Evolutionary conservation across 2,329 filamentous ascomycete genomes (phyloP).

Genomic region (Aspergillus luchuensis): DNA sequence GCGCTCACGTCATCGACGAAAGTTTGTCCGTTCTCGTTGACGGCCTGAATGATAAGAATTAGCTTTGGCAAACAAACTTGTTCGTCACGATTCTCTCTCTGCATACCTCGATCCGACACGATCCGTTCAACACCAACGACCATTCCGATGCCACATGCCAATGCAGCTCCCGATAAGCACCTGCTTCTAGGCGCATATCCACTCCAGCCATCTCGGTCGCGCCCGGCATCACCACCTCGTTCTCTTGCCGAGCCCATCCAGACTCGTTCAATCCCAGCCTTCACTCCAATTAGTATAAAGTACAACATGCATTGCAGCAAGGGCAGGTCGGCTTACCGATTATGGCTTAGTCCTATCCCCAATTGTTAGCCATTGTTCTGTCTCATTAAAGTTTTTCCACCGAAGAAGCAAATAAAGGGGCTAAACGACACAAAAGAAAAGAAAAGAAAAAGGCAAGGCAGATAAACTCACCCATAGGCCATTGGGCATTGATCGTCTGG

Average conservation of each 20-base stretch:
- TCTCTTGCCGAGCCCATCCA: constrained; percentile 60
- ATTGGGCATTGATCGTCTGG: constrained; percentile 48
- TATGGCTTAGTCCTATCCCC: constrained; percentile 46
- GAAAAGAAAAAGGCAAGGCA: not conserved
- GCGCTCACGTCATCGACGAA: constrained; percentile 76
- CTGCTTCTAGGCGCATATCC: constrained; percentile 59
- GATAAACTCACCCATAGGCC: constrained; percentile 52
- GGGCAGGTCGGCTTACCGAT: constrained; percentile 34
- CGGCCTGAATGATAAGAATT: constrained; percentile 24
- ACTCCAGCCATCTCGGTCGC: constrained; percentile 59
- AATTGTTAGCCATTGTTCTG: constrained; percentile 8
- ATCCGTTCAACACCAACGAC: constrained; percentile 44
- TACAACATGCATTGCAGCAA: not conserved
- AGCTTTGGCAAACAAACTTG: too few relatives aligned
- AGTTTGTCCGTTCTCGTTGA: constrained; percentile 64
- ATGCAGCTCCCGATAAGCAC: constrained; percentile 65
- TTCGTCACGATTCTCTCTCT: not conserved
- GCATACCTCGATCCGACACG: constrained; percentile 38
- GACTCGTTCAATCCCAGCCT: constrained; percentile 48
- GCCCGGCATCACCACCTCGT: constrained; percentile 53
- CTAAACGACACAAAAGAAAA: too few relatives aligned
- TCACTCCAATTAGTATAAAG: not conserved
- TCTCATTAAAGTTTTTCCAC: not conserved
- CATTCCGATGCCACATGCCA: constrained; percentile 49
- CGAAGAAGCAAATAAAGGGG: too few relatives aligned